These are phyloP conservation scores for Helminthosporium solani DNA, from an alignment of 2,329 filamentous ascomycete genomes.

Conservation along the genomic window DNA sequence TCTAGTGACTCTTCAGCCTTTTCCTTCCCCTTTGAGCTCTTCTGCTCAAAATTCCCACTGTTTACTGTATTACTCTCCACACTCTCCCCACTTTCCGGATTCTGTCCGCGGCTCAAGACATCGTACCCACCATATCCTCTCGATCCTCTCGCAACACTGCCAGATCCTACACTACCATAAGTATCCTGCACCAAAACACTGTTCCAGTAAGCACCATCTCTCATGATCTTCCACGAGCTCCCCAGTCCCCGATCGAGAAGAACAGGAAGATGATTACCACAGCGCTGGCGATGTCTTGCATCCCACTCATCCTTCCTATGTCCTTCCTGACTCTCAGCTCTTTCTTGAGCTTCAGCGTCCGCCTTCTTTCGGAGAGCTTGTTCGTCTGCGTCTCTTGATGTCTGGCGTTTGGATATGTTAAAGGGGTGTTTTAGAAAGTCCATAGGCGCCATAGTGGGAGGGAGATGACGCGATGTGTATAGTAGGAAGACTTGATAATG, in stretches of 20 bases:
- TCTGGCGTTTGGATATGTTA: neutral
- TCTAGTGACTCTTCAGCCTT: neutral
- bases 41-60: neutral
- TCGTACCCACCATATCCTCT: neutral
- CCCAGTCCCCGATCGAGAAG: neutral
- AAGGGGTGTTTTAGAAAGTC: neutral
- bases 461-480: neutral
- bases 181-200: conserved; percentile 3
- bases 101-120: neutral
- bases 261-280: neutral
- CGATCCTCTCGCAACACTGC: neutral
- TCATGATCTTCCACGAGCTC: neutral
- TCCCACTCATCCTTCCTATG: neutral
- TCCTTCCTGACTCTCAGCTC: neutral
- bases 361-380: neutral
- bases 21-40: neutral
- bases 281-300: neutral
- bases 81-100: neutral
- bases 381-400: neutral
- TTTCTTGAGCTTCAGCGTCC: neutral
- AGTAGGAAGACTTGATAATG: too few relatives aligned
- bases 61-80: neutral
- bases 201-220: conserved; percentile 5
- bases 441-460: neutral
- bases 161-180: neutral